These are phyloP conservation scores for Capsicum rhomboideum DNA, from an alignment of 257 asterid species.

Conservation along the genomic window DNA sequence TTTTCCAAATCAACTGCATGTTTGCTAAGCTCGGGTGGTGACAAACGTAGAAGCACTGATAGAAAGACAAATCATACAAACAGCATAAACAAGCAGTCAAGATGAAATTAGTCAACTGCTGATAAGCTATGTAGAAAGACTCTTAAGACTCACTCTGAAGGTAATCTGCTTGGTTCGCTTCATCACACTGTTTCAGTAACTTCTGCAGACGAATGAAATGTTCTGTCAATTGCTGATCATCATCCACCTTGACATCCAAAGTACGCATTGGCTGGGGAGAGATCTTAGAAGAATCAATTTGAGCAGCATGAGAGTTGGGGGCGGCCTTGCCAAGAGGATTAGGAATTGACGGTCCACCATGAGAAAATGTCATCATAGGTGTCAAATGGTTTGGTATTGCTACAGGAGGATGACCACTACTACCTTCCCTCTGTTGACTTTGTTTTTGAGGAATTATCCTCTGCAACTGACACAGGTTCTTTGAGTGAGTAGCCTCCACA, in stretches of 20 bases:
- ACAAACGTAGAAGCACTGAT: slow-evolving; percentile 49
- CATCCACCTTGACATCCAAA: slow-evolving; percentile 32
- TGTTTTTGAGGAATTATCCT: slow-evolving; percentile 36
- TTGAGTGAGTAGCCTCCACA: slow-evolving; percentile 33
- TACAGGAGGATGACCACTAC: slow-evolving; percentile 22
- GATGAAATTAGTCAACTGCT: not conserved
- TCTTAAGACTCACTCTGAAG: slow-evolving; percentile 48
- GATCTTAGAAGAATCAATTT: slow-evolving; percentile 28
- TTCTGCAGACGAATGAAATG: slow-evolving; percentile 60
- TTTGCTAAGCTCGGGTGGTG: slow-evolving; percentile 67
- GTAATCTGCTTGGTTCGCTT: slow-evolving; percentile 43
- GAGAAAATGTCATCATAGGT: slow-evolving; percentile 29
- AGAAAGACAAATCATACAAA: slow-evolving; percentile 19
- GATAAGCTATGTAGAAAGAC: slow-evolving; percentile 1
- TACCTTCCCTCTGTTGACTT: slow-evolving; percentile 30
- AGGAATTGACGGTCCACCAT: slow-evolving; percentile 40
- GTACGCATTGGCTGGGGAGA: slow-evolving; percentile 33
- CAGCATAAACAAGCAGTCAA: not conserved
- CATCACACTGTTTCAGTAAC: slow-evolving; percentile 72
- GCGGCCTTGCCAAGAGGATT: slow-evolving; percentile 36
- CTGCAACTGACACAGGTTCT: slow-evolving; percentile 26
- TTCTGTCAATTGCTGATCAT: slow-evolving; percentile 54
- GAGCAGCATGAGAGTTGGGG: slow-evolving; percentile 27
- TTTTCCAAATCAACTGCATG: slow-evolving; percentile 77
- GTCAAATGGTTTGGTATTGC: slow-evolving; percentile 25